A percentile compares a stretch with the other conserved stretches of the same genome.
Conservation (phyloP, 2,329 filamentous ascomycete genomes). For the Pestalotiopsis sp. region DNA sequence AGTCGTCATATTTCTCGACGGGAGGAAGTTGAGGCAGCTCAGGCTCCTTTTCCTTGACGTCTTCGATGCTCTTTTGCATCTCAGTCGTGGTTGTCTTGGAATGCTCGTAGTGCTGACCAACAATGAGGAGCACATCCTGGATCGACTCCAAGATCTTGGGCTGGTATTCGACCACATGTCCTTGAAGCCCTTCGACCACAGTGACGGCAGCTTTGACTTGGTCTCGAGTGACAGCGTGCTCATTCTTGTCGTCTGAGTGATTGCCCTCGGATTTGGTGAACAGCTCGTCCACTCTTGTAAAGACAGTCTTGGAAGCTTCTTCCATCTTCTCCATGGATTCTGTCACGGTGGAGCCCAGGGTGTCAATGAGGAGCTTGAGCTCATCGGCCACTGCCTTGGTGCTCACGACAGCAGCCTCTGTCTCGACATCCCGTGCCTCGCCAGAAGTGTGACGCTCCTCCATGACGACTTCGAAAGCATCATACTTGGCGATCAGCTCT, state of each 20-base stretch:
- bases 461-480: constrained; percentile 75
- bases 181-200: constrained; percentile 75
- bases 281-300: constrained; percentile 79
- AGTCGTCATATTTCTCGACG: constrained; percentile 68
- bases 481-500: constrained; percentile 83
- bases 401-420: constrained; percentile 71
- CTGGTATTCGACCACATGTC: constrained; percentile 78
- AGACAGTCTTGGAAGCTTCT: constrained; percentile 84
- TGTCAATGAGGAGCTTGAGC: constrained; percentile 82
- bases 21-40: constrained; percentile 60
- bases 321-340: constrained; percentile 86
- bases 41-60: constrained; percentile 42
- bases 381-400: constrained; percentile 86
- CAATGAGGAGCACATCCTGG: constrained; percentile 80
- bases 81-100: constrained; percentile 66
- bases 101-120: constrained; percentile 87
- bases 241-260: constrained; percentile 71
- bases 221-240: constrained; percentile 82
- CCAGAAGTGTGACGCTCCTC: constrained; percentile 74
- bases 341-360: constrained; percentile 76
- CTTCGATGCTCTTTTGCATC: constrained; percentile 61
- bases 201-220: constrained; percentile 75
- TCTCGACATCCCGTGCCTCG: constrained; percentile 72
- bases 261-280: constrained; percentile 75
- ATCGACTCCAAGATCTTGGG: constrained; percentile 87